A percentile compares a stretch with the other conserved stretches of the same genome.
These are phyloP conservation scores for Pseudogymnoascus sp. DNA, from an alignment of 2,329 filamentous ascomycete species.

Conservation along the genomic window DNA sequence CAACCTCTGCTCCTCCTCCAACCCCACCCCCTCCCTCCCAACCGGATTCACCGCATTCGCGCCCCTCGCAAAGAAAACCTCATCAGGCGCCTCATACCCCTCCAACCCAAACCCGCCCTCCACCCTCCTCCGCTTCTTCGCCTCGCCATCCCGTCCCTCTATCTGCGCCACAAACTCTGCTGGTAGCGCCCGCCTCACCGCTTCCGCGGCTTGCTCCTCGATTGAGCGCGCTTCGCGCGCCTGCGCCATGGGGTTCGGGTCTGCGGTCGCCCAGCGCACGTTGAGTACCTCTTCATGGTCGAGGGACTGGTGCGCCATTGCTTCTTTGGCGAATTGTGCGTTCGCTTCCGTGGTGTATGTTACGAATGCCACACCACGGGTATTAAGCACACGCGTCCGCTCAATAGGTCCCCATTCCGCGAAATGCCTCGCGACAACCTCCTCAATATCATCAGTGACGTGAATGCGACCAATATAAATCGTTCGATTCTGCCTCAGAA, in stretches of 20 bases:
- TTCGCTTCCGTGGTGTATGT: constrained; percentile 90
- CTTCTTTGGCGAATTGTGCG: constrained; percentile 83
- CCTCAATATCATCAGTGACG: constrained; percentile 93
- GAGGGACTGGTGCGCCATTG: constrained; percentile 89
- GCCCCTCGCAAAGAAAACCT: constrained; percentile 83
- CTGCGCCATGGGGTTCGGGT: constrained; percentile 91
- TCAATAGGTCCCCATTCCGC: constrained; percentile 95
- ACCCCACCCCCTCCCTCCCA: constrained; percentile 51
- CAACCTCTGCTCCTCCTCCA: constrained; percentile 51
- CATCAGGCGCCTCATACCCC: constrained; percentile 89
- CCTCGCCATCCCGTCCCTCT: constrained; percentile 81
- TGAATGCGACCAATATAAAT: constrained; percentile 91
- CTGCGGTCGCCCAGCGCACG: constrained; percentile 92
- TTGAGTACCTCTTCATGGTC: constrained; percentile 92
- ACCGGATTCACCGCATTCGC: constrained; percentile 55
- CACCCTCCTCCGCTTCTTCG: constrained; percentile 78
- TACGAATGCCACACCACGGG: constrained; percentile 84
- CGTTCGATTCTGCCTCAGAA: constrained; percentile 88
- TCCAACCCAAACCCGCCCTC: constrained; percentile 82
- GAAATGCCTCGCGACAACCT: constrained; percentile 89
- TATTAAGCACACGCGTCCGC: constrained; percentile 74
- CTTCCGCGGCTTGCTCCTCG: constrained; percentile 94
- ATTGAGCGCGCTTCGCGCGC: constrained; percentile 81
- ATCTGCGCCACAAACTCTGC: constrained; percentile 89
- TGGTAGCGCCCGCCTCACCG: constrained; percentile 77